Base-by-base conservation (phyloP, 1,284 basidiomycete genomes). In the Moesziomyces sp. region DNA sequence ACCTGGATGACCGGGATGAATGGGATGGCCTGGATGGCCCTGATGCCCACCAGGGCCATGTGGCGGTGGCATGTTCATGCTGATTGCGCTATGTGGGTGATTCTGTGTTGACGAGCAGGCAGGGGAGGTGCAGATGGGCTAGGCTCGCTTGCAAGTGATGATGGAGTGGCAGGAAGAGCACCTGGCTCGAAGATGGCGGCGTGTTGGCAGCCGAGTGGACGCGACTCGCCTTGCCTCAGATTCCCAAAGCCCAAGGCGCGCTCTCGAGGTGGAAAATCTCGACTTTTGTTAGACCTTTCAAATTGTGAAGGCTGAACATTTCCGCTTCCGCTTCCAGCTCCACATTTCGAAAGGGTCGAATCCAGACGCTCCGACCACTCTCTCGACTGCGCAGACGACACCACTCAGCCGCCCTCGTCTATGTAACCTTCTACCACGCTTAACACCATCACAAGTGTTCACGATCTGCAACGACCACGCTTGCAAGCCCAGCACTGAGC, bases 41-140 rank as follows among this genome's bases (percentile, higher is more conserved):
- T 40, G 38, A 38, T 51, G 49, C 16, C 34, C 60, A 46, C 58
- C 58, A 14, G 52, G 62, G 16, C 69, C 69, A 53, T 67, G 70
- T 11, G 70, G 70, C 23, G 70, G 70, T 43, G 70, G 70, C 70
- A 73, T 73, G 48, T 68, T 73, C 70, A 73, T 73, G 21, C 18
- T 51, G 62, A n/a, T 8, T 49, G 4, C 5, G 23, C 45, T 23
- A 23, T 48, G 14, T 24, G 28, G 28, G 11, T 11, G 19, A 19
- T 23, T 9, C 28, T 5, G 13, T 43, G 34, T 34, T 35, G 58
- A 10, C 8, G 19, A 14, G 52, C 49, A 14, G 40, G 5, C 10
- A 21, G n/a, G 5, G 28, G 24, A 26, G 47, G 3, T 21, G 47
- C n/a, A 16, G 47, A 18, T 19, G 23, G 5, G 10, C 13, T 2